These are phyloP conservation scores for Gracilaria domingensis DNA, from an alignment of 23 red algal genomes.

Conservation along the genomic window DNA sequence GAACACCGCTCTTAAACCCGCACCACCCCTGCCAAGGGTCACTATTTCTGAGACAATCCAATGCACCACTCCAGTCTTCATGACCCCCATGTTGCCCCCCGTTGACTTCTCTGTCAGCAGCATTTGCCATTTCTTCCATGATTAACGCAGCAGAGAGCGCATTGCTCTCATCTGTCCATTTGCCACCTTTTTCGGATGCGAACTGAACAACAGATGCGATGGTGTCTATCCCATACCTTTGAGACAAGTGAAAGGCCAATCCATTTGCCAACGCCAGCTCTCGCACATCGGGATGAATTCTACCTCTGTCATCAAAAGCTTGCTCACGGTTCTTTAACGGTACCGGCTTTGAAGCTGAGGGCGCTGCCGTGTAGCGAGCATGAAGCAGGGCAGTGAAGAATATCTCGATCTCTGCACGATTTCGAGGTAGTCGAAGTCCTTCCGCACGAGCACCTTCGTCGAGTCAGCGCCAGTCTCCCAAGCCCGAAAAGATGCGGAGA, in stretches of 20 bases:
- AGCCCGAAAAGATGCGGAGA: neutral
- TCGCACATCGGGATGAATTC: neutral
- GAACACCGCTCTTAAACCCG: constrained; percentile 19
- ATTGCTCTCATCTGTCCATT: constrained; percentile 9
- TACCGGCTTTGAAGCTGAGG: neutral
- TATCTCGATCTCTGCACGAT: constrained; percentile 2
- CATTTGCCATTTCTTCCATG: constrained; percentile 12
- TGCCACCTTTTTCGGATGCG: neutral
- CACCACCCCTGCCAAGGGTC: constrained; percentile 35
- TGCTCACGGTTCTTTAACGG: neutral
- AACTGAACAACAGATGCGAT: neutral
- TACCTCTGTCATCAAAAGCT: neutral
- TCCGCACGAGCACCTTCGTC: constrained; percentile 18
- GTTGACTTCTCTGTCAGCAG: neutral
- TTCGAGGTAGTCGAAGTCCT: constrained; percentile 2
- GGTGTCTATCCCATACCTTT: neutral
- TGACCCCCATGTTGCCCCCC: neutral
- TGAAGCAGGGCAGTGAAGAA: constrained; percentile 38
- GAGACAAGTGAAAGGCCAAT: constrained; percentile 1
- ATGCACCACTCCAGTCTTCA: too few species aligned
- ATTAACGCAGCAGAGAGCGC: neutral
- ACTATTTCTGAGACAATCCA: neutral
- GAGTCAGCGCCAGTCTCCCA: neutral
- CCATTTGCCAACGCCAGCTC: constrained; percentile 12
- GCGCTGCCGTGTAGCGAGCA: neutral